Evolutionary conservation across 208 protist genomes (phyloP).

Genomic region (Crithidia fasciculata): DNA sequence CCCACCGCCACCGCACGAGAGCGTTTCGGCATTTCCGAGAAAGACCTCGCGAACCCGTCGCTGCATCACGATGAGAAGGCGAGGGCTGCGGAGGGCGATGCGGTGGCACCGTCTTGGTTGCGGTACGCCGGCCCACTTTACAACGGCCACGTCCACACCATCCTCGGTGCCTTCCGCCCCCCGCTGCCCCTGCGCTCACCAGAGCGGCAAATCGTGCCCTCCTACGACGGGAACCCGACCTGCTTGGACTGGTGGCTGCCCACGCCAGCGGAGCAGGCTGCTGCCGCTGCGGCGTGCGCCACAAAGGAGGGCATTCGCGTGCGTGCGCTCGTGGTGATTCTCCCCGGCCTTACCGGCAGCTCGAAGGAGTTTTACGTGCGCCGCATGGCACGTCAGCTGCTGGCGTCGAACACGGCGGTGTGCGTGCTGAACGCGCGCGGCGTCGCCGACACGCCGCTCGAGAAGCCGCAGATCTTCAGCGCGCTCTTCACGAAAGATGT

Average conservation of each 20-base stretch:
- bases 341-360: constrained; percentile 65
- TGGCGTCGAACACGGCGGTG: constrained; percentile 27
- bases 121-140: constrained; percentile 63
- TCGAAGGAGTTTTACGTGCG: constrained; percentile 60
- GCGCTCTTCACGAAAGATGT: constrained; percentile 68
- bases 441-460: constrained; percentile 59
- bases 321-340: constrained; percentile 55
- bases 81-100: background rate
- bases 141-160: constrained; percentile 61
- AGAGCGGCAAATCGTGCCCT: constrained; percentile 41
- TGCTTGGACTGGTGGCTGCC: constrained; percentile 66
- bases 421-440: constrained; percentile 73
- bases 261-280: constrained; percentile 15
- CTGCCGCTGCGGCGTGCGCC: constrained; percentile 6
- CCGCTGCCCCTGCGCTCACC: constrained; percentile 23
- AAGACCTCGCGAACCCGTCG: constrained; percentile 17
- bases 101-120: constrained; percentile 2
- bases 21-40: constrained; percentile 23
- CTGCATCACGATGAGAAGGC: background rate
- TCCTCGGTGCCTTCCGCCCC: constrained; percentile 50
- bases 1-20: constrained; percentile 4
- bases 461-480: constrained; percentile 57
- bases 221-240: constrained; percentile 61
- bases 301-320: constrained; percentile 5
- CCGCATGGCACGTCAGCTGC: constrained; percentile 44